phyloP scores from a whole-genome alignment of 2,329 filamentous ascomycete species.

The Aureobasidium lini region DNA sequence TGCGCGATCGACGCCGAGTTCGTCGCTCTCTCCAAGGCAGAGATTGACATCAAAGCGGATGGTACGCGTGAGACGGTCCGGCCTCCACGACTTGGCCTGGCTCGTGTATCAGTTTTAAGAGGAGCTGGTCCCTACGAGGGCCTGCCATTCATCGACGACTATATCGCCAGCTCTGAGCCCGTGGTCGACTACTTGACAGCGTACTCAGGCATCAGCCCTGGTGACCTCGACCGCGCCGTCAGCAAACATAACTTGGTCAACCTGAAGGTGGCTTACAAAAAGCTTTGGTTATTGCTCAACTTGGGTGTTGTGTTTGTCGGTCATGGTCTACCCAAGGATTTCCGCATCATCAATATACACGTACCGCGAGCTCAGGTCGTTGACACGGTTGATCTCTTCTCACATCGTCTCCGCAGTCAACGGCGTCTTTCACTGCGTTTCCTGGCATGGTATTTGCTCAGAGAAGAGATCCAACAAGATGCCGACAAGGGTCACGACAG shows the following conservation, averaged over 20 bases:
- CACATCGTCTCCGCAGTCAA: conserved; percentile 62
- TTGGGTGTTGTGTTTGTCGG: conserved; percentile 90
- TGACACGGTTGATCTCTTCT: conserved; percentile 89
- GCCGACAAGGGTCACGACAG: conserved; percentile 67
- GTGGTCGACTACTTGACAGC: conserved; percentile 94
- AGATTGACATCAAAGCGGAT: conserved; percentile 93
- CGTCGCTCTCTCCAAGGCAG: conserved; percentile 82
- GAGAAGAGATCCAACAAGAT: conserved; percentile 87
- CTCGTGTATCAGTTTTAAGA: conserved; percentile 84
- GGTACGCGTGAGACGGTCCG: conserved; percentile 87
- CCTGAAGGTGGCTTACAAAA: conserved; percentile 92
- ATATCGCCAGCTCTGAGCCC: conserved; percentile 82
- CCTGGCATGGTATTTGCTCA: conserved; percentile 81
- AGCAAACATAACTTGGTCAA: conserved; percentile 76
- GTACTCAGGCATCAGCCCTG: conserved; percentile 82
- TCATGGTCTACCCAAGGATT: conserved; percentile 89
- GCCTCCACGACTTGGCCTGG: conserved; percentile 82
- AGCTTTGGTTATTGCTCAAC: conserved; percentile 93
- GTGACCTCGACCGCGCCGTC: conserved; percentile 73
- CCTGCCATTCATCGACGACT: conserved; percentile 90
- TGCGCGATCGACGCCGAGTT: conserved; percentile 95
- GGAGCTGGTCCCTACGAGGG: conserved; percentile 72
- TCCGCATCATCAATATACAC: conserved; percentile 96
- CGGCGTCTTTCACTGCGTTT: conserved; percentile 89
- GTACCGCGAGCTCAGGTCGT: conserved; percentile 85